Conservation (phyloP, 2,329 filamentous ascomycete genomes). For the Fusarium sp. region DNA sequence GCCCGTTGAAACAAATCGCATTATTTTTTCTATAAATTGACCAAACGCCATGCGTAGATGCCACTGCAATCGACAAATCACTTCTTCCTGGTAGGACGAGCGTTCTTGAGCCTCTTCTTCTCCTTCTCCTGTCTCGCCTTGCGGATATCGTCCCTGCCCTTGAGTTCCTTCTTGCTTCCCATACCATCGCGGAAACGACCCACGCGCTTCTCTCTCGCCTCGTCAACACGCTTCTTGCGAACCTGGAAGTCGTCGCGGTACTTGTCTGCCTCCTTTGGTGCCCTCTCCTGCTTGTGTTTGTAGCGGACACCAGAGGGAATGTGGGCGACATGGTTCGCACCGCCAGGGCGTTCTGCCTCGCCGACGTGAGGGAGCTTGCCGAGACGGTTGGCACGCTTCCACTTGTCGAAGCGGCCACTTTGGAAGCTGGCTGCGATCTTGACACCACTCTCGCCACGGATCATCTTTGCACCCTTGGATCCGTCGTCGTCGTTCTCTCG, state of each 20-base stretch:
- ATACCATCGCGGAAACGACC: constrained; percentile 78
- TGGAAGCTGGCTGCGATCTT: constrained; percentile 96
- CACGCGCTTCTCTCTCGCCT: constrained; percentile 85
- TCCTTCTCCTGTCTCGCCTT: constrained; percentile 83
- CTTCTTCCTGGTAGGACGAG: constrained; percentile 74
- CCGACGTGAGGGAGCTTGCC: constrained; percentile 82
- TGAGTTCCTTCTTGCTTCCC: constrained; percentile 81
- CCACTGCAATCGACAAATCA: constrained; percentile 16
- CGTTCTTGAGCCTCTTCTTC: constrained; percentile 86
- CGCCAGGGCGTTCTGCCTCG: constrained; percentile 72
- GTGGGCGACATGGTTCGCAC: constrained; percentile 27
- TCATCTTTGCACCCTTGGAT: constrained; percentile 75
- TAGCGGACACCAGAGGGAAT: constrained; percentile 63
- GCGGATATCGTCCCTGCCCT: constrained; percentile 83
- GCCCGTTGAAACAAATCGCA: not conserved
- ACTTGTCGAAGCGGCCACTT: constrained; percentile 90
- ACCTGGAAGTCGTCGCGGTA: constrained; percentile 89
- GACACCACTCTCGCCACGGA: constrained; percentile 89
- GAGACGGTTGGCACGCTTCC: constrained; percentile 88
- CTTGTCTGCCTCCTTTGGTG: constrained; percentile 93
- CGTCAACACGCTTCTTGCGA: constrained; percentile 88
- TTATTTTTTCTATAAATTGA: constrained; percentile 27
- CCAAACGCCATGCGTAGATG: constrained; percentile 29
- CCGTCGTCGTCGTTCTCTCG: constrained; percentile 95
- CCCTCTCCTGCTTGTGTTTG: constrained; percentile 87